Evolutionary conservation across 2,329 filamentous ascomycete species (phyloP).

Genomic region (Phyllosticta ampelicida): DNA sequence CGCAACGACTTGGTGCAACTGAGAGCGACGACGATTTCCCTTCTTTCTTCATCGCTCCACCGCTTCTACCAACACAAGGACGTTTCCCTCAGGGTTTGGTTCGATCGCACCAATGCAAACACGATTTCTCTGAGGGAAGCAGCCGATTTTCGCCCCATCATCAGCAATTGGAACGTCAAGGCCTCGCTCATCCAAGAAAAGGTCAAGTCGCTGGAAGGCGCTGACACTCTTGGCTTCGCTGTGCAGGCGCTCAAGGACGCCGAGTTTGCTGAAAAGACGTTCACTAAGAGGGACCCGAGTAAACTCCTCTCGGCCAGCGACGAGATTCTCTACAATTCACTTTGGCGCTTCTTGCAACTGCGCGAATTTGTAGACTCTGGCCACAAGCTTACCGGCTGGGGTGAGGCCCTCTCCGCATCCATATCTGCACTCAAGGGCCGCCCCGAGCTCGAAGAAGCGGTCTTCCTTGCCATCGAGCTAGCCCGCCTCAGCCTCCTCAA

Average conservation of each 20-base stretch:
- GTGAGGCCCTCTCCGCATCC: conserved; percentile 62
- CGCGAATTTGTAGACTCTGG: conserved; percentile 71
- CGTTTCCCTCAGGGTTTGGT: conserved; percentile 75
- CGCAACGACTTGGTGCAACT: conserved; percentile 62
- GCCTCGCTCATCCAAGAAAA: conserved; percentile 42
- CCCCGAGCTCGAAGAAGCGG: conserved; percentile 59
- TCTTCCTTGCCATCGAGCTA: conserved; percentile 76
- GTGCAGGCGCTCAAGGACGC: conserved; percentile 54
- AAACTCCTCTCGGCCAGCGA: conserved; percentile 49
- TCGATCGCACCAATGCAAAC: conserved; percentile 40
- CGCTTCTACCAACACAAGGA: conserved; percentile 73
- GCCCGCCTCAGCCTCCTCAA: conserved; percentile 70
- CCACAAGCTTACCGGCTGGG: conserved; percentile 77
- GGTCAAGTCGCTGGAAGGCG: conserved; percentile 15
- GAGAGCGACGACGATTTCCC: conserved; percentile 63
- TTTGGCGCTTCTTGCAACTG: conserved; percentile 84
- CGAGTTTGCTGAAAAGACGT: conserved; percentile 59
- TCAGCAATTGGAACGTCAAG: conserved; percentile 64
- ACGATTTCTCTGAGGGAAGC: conserved; percentile 51
- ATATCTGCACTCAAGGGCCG: conserved; percentile 51
- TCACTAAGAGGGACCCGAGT: conserved; percentile 43
- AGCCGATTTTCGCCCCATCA: conserved; percentile 42
- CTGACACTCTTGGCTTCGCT: conserved; percentile 35
- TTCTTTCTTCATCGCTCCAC: conserved; percentile 70
- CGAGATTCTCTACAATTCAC: conserved; percentile 62